Percentiles rank a stretch among this genome's conserved stretches.
Conservation (phyloP, 441 rosid species). For the Biscutella auriculata region DNA sequence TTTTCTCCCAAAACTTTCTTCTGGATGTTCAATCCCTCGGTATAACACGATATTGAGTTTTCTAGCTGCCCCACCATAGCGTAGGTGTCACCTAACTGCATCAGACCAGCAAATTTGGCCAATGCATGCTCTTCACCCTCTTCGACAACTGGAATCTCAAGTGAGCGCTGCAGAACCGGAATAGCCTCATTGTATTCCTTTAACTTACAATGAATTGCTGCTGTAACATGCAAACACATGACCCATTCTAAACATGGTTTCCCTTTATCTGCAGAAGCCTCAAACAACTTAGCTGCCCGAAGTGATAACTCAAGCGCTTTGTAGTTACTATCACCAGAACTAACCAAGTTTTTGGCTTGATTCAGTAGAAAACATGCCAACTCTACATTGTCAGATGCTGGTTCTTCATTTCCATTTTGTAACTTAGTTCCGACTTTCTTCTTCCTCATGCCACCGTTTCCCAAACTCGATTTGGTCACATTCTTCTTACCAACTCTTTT, state of each 20-base stretch:
- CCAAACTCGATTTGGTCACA: slow-evolving; percentile 32
- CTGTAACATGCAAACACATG: slow-evolving; percentile 57
- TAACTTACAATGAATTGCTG: slow-evolving; percentile 48
- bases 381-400: slow-evolving; percentile 38
- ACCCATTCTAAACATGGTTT: slow-evolving; percentile 45
- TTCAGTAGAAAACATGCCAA: slow-evolving; percentile 48
- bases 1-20: slow-evolving; percentile 46
- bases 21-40: slow-evolving; percentile 43
- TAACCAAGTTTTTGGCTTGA: slow-evolving; percentile 52
- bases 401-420: slow-evolving; percentile 28
- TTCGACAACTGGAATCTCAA: slow-evolving; percentile 38
- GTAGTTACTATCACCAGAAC: slow-evolving; percentile 43
- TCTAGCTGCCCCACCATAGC: slow-evolving; percentile 64
- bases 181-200: slow-evolving; percentile 50
- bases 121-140: slow-evolving; percentile 55
- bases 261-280: slow-evolving; percentile 30
- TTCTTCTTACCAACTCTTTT: slow-evolving; percentile 27
- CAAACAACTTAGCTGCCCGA: slow-evolving; percentile 49
- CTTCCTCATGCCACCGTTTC: slow-evolving; percentile 26
- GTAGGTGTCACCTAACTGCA: slow-evolving; percentile 70
- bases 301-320: slow-evolving; percentile 56
- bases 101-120: slow-evolving; percentile 55
- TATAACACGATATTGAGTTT: slow-evolving; percentile 43
- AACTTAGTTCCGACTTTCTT: slow-evolving; percentile 22
- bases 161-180: slow-evolving; percentile 42